These are phyloP conservation scores for Fusarium oligoseptatum DNA, from an alignment of 2,329 filamentous ascomycete species.

Conservation along the genomic window DNA sequence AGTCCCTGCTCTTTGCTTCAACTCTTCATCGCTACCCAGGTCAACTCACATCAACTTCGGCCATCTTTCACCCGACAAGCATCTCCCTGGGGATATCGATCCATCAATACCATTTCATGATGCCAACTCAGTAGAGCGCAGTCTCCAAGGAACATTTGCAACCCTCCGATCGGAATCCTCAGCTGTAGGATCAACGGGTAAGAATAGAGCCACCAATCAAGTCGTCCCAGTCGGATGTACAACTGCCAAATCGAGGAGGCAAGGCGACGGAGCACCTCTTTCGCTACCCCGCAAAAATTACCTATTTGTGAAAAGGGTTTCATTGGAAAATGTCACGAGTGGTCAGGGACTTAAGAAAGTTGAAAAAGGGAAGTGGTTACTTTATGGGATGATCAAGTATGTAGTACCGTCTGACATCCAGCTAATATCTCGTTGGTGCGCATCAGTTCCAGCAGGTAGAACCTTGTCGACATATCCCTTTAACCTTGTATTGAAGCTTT, in stretches of 20 bases:
- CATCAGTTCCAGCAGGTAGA: not conserved
- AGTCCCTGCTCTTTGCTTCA: not conserved
- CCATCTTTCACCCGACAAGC: not conserved
- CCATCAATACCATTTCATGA: not conserved
- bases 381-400: not conserved
- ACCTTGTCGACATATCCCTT: not conserved
- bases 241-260: conserved; percentile 8
- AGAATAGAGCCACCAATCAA: conserved; percentile 15
- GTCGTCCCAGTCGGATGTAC: not conserved
- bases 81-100: conserved; percentile 2
- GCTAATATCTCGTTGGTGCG: conserved; percentile 4
- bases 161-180: not conserved
- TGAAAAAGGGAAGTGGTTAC: not conserved
- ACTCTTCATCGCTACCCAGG: not conserved
- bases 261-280: not conserved
- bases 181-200: not conserved
- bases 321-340: not conserved
- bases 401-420: not conserved
- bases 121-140: not conserved
- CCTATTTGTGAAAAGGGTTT: not conserved
- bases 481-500: not conserved
- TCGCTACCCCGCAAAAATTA: conserved; percentile 7
- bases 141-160: not conserved
- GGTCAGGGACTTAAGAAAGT: not conserved
- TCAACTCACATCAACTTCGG: not conserved